A percentile compares a stretch with the other conserved stretches of the same genome.
Evolutionary conservation across 192 early-diverging fungal genomes (phyloP).

Genomic region (Mortierella antarctica): DNA sequence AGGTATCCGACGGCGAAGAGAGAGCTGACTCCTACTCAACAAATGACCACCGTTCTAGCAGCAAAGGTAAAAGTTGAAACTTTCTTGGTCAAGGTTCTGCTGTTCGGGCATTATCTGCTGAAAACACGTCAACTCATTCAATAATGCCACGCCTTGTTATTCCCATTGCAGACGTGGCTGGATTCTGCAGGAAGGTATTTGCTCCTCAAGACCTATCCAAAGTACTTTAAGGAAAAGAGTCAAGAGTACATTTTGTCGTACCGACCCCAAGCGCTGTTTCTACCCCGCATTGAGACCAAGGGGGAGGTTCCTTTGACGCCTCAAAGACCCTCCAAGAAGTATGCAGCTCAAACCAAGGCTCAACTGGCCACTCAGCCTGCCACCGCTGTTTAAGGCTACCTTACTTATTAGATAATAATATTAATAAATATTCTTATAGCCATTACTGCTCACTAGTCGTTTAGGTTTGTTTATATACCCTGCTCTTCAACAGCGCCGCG

Average conservation of each 20-base stretch:
- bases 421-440: no score
- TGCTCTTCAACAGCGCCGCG: neutral
- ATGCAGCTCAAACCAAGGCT: slow-evolving; percentile 12
- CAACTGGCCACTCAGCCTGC: neutral
- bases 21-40: slow-evolving; percentile 22
- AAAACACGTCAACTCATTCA: no score
- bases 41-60: slow-evolving; percentile 17
- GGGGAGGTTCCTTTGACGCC: slow-evolving; percentile 17
- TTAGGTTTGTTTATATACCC: neutral
- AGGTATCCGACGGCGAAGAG: slow-evolving; percentile 13
- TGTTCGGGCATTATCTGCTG: no score
- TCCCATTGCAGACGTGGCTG: slow-evolving; percentile 22
- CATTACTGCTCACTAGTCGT: no score
- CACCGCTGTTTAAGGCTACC: neutral
- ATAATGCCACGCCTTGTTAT: neutral
- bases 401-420: no score
- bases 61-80: slow-evolving; percentile 15
- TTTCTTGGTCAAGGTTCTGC: no score
- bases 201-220: slow-evolving; percentile 27
- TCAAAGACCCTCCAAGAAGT: slow-evolving; percentile 34
- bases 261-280: slow-evolving; percentile 22
- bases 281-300: slow-evolving; percentile 17
- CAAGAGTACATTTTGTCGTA: slow-evolving; percentile 20
- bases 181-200: slow-evolving; percentile 26
- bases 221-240: slow-evolving; percentile 39